These are phyloP conservation scores for Botrytis elliptica DNA, from an alignment of 2,329 filamentous ascomycete genomes.

Conservation along the genomic window DNA sequence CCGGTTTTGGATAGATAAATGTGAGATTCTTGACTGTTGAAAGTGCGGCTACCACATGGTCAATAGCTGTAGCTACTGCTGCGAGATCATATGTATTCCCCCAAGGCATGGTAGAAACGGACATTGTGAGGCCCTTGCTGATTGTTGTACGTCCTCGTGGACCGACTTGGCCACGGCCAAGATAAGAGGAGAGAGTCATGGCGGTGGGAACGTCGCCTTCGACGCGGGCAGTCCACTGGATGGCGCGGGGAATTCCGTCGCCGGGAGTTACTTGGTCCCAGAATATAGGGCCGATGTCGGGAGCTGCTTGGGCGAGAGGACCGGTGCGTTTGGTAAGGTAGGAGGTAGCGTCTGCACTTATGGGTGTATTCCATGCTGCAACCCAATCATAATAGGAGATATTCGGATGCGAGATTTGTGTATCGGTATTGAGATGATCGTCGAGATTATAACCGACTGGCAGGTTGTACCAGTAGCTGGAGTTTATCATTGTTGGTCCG, in stretches of 20 bases:
- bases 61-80: conserved; percentile 63
- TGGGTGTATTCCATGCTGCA: conserved; percentile 53
- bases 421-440: conserved; percentile 58
- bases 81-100: conserved; percentile 56
- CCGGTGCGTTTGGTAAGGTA: conserved; percentile 55
- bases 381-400: conserved; percentile 65
- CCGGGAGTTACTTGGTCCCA: conserved; percentile 57
- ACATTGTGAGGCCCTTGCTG: conserved; percentile 54
- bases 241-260: conserved; percentile 60
- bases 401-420: conserved; percentile 51
- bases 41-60: conserved; percentile 57
- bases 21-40: conserved; percentile 53
- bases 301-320: conserved; percentile 62
- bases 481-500: conserved; percentile 50
- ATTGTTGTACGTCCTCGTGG: conserved; percentile 63
- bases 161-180: conserved; percentile 58
- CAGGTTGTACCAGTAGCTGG: conserved; percentile 54
- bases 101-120: conserved; percentile 55
- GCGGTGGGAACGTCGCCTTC: conserved; percentile 45
- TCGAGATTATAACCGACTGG: conserved; percentile 60
- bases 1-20: conserved; percentile 54
- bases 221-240: conserved; percentile 66
- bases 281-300: conserved; percentile 63
- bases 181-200: conserved; percentile 55
- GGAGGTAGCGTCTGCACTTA: conserved; percentile 43